Base-by-base conservation (phyloP, 1,284 basidiomycete species). In the Melampsora americana region DNA sequence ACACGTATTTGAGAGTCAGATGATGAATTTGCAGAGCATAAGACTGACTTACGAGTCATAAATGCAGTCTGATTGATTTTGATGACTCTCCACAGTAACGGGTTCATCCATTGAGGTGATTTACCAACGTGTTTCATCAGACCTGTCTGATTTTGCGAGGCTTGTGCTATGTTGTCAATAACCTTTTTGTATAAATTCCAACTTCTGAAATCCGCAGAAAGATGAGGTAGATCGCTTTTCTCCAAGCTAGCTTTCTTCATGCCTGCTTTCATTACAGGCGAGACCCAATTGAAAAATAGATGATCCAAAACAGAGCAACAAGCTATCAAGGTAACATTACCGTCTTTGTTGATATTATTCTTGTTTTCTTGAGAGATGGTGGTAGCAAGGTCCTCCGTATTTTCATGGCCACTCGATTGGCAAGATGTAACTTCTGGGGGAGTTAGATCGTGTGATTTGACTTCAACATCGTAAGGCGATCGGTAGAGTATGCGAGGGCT, bases 201-300 rank as follows among this genome's bases (percentile, higher is more conserved):
- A 39, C 61, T 64, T 39, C 61, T 64, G 18, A 32, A 64, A 64
- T 64, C 61, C 20, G 61, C 28, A 11, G 61, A 26, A n/a, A 64
- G 35, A 64, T 32, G 30, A n/a, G 61, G 61, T 64, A 64, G 9
- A 39, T 64, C 61, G 11, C n/a, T 30, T 42, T 42, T 30, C 35
- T 30, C 28, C 30, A 64, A 30, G 11, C 30, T 23, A 16, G 35
- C 28, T 64, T 64, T 32, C 32, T 64, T 30, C 28, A 64, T 42
- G n/a, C 61, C 61, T 28, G 35, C 35, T n/a, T 64, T 18, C 28
- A 64, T 64, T 12, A 64, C 20, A 39, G 28, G 28, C 5, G 61
- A 64, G 20, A 64, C 61, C 61, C 61, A 64, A 30, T 64, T 64
- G 61, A 64, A 64, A 18, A 64, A 64, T 11, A 64, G 35, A 39